Conservation (phyloP, 2,329 filamentous ascomycete genomes). For the Sordariomycetes sp. region DNA sequence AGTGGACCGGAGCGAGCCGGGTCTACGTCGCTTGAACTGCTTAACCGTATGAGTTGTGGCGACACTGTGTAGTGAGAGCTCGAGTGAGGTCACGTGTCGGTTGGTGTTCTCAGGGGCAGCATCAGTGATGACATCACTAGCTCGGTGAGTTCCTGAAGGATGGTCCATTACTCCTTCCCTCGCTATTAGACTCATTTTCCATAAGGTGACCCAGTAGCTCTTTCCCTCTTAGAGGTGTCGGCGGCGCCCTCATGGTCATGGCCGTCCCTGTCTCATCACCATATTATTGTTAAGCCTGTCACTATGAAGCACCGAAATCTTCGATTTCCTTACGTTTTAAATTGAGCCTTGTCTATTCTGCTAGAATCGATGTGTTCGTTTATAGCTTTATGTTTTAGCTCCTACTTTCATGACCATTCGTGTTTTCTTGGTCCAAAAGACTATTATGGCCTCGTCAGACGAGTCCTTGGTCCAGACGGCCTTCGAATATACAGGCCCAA, state of each 20-base stretch:
- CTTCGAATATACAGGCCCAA: too few species aligned
- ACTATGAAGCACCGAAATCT: too few species aligned
- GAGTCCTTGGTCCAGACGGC: too few species aligned
- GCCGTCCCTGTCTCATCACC: not conserved
- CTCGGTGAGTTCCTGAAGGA: not conserved
- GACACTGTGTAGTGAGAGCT: not conserved
- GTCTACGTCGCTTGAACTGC: not conserved
- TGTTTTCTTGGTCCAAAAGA: too few species aligned
- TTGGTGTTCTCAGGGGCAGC: not conserved
- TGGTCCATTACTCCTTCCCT: not conserved
- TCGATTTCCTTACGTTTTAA: too few species aligned
- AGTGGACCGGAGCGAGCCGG: not conserved
- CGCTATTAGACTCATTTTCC: not conserved
- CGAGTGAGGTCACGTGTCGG: not conserved
- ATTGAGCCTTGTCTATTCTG: too few species aligned
- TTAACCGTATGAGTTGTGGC: not conserved
- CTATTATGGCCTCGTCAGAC: too few species aligned
- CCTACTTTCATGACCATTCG: too few species aligned
- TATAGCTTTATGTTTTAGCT: too few species aligned
- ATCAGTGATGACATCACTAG: not conserved
- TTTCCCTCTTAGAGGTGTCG: not conserved
- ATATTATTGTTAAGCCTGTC: too few species aligned
- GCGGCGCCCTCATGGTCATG: not conserved
- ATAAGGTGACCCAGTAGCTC: not conserved
- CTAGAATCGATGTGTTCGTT: too few species aligned